Evolutionary conservation across 257 asterid genomes (phyloP).

Genomic region (Rauvolfia tetraphylla): DNA sequence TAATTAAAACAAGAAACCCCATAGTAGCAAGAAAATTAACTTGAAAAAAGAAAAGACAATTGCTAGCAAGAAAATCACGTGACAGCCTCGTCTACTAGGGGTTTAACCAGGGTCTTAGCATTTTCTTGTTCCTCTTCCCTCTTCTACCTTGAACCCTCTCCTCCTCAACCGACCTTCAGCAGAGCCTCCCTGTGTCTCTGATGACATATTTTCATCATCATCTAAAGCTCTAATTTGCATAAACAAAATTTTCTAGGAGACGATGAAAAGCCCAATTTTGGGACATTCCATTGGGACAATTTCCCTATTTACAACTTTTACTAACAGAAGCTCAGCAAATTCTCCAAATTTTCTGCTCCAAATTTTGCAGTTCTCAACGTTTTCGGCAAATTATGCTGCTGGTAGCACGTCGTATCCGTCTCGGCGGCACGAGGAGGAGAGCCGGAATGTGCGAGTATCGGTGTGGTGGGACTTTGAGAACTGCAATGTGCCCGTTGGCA

Average conservation of each 20-base stretch:
- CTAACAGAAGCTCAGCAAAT: constrained; percentile 6
- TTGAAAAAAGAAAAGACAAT: background rate
- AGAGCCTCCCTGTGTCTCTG: background rate
- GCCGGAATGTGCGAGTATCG: constrained; percentile 72
- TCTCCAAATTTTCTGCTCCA: constrained; percentile 19
- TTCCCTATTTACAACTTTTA: constrained; percentile 21
- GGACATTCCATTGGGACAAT: constrained; percentile 33
- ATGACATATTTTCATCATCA: constrained; percentile 12
- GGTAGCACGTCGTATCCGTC: constrained; percentile 25
- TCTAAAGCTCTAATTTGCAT: background rate
- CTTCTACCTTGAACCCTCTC: constrained; percentile 19
- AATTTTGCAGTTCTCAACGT: constrained; percentile 28
- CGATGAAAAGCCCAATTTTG: constrained; percentile 36
- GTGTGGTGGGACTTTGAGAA: constrained; percentile 99
- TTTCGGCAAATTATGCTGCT: constrained; percentile 15
- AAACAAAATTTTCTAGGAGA: background rate
- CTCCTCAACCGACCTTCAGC: background rate
- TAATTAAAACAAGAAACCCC: too few species aligned
- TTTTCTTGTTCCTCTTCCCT: background rate
- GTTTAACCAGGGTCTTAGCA: constrained; percentile 3
- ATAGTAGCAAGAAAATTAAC: too few species aligned
- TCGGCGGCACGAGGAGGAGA: constrained; percentile 69
- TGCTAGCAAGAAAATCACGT: background rate
- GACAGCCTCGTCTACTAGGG: background rate
- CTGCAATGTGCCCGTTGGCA: constrained; percentile 53